A percentile compares a stretch with the other conserved stretches of the same genome.
These are phyloP conservation scores for Pleurotus citrinopileatus DNA, from an alignment of 768 basidiomycete genomes.

Conservation along the genomic window DNA sequence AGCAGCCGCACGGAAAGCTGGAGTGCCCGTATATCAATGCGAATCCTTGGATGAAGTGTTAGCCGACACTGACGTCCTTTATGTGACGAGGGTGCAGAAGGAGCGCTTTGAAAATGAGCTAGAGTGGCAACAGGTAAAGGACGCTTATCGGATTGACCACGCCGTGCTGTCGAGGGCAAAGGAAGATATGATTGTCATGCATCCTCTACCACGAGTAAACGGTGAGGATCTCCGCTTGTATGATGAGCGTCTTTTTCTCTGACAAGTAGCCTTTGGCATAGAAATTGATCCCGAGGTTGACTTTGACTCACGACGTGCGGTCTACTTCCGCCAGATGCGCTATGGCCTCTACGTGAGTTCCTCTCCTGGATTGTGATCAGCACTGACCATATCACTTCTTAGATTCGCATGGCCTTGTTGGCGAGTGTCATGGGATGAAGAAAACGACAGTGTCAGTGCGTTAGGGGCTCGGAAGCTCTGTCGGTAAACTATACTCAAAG, in stretches of 20 bases:
- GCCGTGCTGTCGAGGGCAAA: constrained; percentile 91
- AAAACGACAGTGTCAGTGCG: no score
- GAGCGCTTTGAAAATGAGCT: constrained; percentile 81
- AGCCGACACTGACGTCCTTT: constrained; percentile 91
- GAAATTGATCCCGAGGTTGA: constrained; percentile 99
- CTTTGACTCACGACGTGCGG: constrained; percentile 90
- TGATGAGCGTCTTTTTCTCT: background rate
- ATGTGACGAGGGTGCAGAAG: constrained; percentile 94
- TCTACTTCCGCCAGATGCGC: constrained; percentile 98
- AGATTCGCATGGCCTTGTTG: constrained; percentile 83
- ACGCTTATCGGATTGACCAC: constrained; percentile 91
- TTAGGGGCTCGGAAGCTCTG: no score
- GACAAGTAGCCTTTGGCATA: constrained; percentile 24
- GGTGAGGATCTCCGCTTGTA: constrained; percentile 41
- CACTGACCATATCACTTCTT: constrained; percentile 1
- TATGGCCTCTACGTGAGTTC: constrained; percentile 90
- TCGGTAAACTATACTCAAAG: no score
- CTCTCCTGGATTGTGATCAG: background rate
- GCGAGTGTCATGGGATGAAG: constrained; percentile 51
- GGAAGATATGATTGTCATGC: constrained; percentile 98
- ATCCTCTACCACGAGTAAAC: constrained; percentile 93
- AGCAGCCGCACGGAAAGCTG: constrained; percentile 78
- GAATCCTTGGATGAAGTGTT: constrained; percentile 92
- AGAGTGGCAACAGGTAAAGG: constrained; percentile 91
- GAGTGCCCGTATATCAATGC: constrained; percentile 73